Base-by-base conservation (phyloP, 31 red algal species). In the Odonthalia washingtoniensis region DNA sequence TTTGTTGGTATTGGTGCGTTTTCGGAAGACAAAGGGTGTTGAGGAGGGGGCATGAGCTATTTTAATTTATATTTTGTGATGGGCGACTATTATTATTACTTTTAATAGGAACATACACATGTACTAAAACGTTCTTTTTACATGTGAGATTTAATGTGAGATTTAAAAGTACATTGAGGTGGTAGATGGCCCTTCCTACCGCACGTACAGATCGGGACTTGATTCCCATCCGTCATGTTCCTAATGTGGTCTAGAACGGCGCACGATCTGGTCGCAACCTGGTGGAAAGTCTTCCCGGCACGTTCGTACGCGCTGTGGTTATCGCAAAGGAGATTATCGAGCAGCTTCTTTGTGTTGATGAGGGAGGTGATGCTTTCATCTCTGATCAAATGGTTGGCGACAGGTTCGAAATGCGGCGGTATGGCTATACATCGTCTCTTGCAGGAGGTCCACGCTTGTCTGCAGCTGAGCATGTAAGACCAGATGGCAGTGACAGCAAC, bases 401-500 rank as follows among this genome's bases (percentile, higher is more conserved):
- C 53, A 39, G 72, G 40, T 36, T 83, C 78, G 82, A 90, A 90
- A 65, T 90, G 77, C 33, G 87, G 32, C 2, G 87, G 87, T 32
- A 90, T 31, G 5, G 69, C 37, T 36, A 43, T 52, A 5, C 78
- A 76, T 6, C 87, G 87, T 41, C 77, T 21, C 3, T 43, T 28
- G 68, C 77, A 81, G 1, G 82, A 70, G 3, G 77, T 78, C 87
- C 87, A 90, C 6, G 77, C 77, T 46, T 90, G 87, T 78, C 87
- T 82, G 31, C 77, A 82, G 36, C 77, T 49, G 16, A 90, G 31
- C 87, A 90, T 90, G 4, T 76, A 90, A 1, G 49, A 64, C 87
- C 87, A 90, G n/a, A 90, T 70, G n/a, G 87, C 87, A 1, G 87
- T 90, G 46, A 90, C 70, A 28, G 87, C 87, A 0, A 90, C 87